Percentiles rank a stretch among this genome's conserved stretches.
These are phyloP conservation scores for Axilococcus clingmanii DNA, from an alignment of 139 green algal species.

Conservation along the genomic window DNA sequence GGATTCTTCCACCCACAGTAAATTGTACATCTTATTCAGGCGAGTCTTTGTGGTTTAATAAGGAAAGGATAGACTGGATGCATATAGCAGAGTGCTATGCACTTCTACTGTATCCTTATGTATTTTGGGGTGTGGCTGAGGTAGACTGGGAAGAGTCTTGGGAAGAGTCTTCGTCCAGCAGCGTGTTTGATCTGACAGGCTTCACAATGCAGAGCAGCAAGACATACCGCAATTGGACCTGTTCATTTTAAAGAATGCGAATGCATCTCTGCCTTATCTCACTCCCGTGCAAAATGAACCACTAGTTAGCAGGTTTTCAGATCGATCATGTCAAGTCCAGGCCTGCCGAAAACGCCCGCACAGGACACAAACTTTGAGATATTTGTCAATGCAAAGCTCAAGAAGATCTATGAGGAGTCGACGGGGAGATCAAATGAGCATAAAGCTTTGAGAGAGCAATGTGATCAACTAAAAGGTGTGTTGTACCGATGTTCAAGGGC, in stretches of 20 bases:
- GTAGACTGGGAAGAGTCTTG: too few species aligned
- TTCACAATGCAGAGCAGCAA: neutral
- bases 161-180: too few species aligned
- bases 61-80: too few species aligned
- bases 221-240: neutral
- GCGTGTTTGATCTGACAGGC: neutral
- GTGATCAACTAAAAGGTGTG: slow-evolving; percentile 53
- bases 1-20: too few species aligned
- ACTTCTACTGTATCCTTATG: too few species aligned
- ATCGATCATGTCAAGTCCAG: neutral
- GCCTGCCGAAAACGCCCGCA: neutral
- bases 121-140: too few species aligned
- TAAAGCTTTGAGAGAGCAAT: slow-evolving; percentile 49
- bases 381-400: slow-evolving; percentile 7
- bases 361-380: slow-evolving; percentile 5
- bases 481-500: neutral
- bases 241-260: neutral
- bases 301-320: neutral
- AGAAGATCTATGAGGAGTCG: slow-evolving; percentile 1
- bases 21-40: too few species aligned
- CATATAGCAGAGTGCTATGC: too few species aligned
- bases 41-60: too few species aligned
- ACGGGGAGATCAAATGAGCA: slow-evolving; percentile 47
- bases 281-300: neutral
- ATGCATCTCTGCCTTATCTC: neutral